phyloP scores from a whole-genome alignment of 2,329 filamentous ascomycete species.

The Gyromitra esculenta region DNA sequence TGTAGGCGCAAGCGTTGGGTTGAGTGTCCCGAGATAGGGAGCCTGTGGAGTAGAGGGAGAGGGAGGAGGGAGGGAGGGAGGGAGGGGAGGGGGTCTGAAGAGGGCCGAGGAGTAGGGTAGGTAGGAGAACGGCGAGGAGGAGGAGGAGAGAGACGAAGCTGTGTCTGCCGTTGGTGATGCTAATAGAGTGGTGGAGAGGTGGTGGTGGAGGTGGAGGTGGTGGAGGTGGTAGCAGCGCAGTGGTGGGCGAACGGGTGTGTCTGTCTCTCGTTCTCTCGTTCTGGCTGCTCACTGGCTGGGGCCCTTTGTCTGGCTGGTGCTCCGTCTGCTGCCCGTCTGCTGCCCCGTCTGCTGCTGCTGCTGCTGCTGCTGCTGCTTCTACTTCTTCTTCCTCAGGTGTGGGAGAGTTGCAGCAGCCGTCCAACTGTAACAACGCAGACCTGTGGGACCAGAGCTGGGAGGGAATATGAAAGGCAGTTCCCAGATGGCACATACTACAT shows the following conservation, averaged over 20 bases:
- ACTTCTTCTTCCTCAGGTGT: background rate
- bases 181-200: conserved; percentile 3
- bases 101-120: background rate
- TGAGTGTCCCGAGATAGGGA: conserved; percentile 17
- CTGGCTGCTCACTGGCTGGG: conserved; percentile 23
- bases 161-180: conserved; percentile 16
- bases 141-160: conserved; percentile 25
- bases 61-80: background rate
- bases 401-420: conserved; percentile 34
- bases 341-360: conserved; percentile 18
- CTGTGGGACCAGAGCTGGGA: conserved; percentile 38
- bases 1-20: conserved; percentile 44
- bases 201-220: conserved; percentile 2
- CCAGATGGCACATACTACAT: conserved; percentile 32
- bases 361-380: conserved; percentile 25
- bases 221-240: background rate
- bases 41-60: background rate
- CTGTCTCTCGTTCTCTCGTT: conserved; percentile 23
- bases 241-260: conserved; percentile 27
- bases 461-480: conserved; percentile 40
- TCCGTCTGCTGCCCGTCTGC: conserved; percentile 19
- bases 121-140: background rate
- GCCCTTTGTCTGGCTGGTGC: conserved; percentile 29
- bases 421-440: conserved; percentile 53
- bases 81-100: conserved; percentile 3